phyloP scores from a whole-genome alignment of 2,329 filamentous ascomycete genomes.

The Sphaerostilbella broomeana region DNA sequence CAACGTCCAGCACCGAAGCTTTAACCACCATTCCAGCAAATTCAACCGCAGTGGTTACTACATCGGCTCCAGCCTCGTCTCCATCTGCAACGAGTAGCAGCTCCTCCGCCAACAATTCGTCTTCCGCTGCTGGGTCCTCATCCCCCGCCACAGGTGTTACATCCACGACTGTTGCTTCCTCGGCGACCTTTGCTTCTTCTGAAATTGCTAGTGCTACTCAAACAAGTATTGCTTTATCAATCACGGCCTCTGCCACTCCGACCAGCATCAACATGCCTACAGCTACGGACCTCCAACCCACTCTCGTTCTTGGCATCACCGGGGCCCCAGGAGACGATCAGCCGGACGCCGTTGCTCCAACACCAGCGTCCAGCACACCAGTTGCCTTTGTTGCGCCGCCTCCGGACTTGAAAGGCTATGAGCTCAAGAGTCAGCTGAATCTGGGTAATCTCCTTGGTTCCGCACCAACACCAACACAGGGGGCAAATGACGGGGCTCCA shows the following conservation, averaged over 20 bases:
- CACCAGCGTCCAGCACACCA: constrained; percentile 4
- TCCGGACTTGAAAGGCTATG: constrained; percentile 6
- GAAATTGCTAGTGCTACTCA: too few relatives aligned
- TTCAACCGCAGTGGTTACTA: neutral
- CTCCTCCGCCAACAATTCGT: too few relatives aligned
- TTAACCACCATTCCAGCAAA: neutral
- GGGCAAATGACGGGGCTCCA: neutral
- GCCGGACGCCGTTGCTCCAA: constrained; percentile 1
- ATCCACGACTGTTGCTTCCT: too few relatives aligned
- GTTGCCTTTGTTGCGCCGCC: constrained; percentile 7
- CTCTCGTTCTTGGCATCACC: constrained; percentile 5
- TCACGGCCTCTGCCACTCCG: too few relatives aligned
- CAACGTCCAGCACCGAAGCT: neutral
- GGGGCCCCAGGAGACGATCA: constrained; percentile 4
- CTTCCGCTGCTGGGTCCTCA: too few relatives aligned
- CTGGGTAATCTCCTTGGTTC: constrained; percentile 5
- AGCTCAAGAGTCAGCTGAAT: constrained; percentile 5
- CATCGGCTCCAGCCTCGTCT: too few relatives aligned
- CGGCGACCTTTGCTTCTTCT: too few relatives aligned
- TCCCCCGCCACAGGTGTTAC: neutral
- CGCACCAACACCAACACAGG: neutral
- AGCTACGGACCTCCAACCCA: constrained; percentile 6
- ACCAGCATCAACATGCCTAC: too few relatives aligned
- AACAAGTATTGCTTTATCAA: too few relatives aligned
- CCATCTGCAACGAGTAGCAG: too few relatives aligned